These are phyloP conservation scores for Coemansia sp. DNA, from an alignment of 192 early-diverging fungal species.

Conservation along the genomic window DNA sequence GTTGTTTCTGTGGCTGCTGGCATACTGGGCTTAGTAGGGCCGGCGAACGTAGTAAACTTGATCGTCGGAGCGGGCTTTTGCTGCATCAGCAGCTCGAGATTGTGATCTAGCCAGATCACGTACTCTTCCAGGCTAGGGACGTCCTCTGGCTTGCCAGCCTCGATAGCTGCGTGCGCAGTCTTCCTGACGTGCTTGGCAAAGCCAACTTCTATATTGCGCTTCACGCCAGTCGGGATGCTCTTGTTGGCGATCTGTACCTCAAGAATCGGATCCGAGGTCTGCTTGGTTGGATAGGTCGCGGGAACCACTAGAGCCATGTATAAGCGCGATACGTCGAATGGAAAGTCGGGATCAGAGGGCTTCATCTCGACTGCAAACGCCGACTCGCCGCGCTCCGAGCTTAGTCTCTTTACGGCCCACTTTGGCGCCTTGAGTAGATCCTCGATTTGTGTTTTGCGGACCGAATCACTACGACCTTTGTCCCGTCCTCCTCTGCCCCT, in stretches of 20 bases:
- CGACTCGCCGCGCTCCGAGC: conserved; percentile 34
- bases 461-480: background rate
- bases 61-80: conserved; percentile 63
- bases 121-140: conserved; percentile 32
- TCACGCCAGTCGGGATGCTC: conserved; percentile 42
- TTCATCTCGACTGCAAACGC: conserved; percentile 53
- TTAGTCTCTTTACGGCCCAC: conserved; percentile 33
- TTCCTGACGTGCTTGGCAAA: conserved; percentile 43
- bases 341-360: conserved; percentile 78
- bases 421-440: conserved; percentile 25
- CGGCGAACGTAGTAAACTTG: conserved; percentile 52
- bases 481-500: background rate
- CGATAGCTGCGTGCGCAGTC: conserved; percentile 19
- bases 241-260: conserved; percentile 48
- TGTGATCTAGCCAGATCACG: conserved; percentile 63
- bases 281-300: conserved; percentile 51
- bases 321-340: conserved; percentile 71
- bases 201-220: conserved; percentile 45
- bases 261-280: conserved; percentile 25
- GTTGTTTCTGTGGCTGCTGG: background rate
- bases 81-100: conserved; percentile 66
- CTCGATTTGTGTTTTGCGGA: conserved; percentile 43
- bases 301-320: conserved; percentile 67
- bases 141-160: conserved; percentile 14
- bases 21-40: conserved; percentile 6